Evolutionary conservation across 352 stramenopile genomes (phyloP), one percentile per base, ranked within the genome.

Genomic region (Hyaloperonospora brassicae): DNA sequence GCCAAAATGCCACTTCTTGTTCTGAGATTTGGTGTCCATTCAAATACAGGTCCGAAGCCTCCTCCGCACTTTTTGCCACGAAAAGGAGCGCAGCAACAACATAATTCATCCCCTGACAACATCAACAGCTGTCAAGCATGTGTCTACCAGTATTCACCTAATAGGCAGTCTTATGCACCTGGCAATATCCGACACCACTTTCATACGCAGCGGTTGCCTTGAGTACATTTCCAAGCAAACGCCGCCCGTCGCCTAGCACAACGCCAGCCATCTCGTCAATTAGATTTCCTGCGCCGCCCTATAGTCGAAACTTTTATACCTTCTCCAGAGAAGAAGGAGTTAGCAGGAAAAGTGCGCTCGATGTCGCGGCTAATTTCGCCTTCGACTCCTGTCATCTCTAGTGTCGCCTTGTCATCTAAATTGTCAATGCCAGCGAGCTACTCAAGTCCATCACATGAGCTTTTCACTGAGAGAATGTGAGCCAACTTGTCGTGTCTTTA

Each of bases 61-160:
- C 24, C 41, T 55, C 31, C n/a, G 43, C 22, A 14, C 65, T 59
- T 45, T 68, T 74, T 39, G 82, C 59, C 17, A 79, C 49, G 22
- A 89, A 55, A 38, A 93, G 50, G 1, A 89, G 48, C 9, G 67
- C 62, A 23, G 77, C 83, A 0, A 78, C 80, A 22, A 91, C 79
- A 61, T 90, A 93, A 60, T 91, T 93, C 83, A 93, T 93, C 4
- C 83, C 83, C 78, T 90, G 34, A 50, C 0, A 11, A 54, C 22
- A 58, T 39, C 17, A 36, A 43, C 10, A 57, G 1, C 30, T 17
- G 21, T 58, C 30, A 57, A 12, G 34, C 57, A 31, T n/a, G 30
- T 17, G 1, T 39, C 22, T 17, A 23, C 8, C 12, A 51, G 21
- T 5, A 48, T 7, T 10, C 17, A 45, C 14, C 14, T 8, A 10